Evolutionary conservation across 1,139 yeast species (phyloP).

Genomic region (Meyerozyma elateridarum): DNA sequence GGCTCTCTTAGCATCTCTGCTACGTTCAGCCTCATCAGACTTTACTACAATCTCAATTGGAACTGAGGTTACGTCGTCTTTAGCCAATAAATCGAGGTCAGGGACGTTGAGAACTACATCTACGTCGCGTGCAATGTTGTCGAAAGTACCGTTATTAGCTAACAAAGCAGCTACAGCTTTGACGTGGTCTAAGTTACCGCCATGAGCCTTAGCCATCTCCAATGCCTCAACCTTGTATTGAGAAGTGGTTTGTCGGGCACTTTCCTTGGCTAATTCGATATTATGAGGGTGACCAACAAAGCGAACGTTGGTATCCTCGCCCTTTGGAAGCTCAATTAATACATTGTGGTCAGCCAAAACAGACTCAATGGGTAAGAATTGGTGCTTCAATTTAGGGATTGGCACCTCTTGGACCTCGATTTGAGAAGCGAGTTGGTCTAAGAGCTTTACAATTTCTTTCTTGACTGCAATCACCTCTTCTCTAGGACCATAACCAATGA

Average conservation of each 20-base stretch:
- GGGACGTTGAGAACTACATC: constrained; percentile 59
- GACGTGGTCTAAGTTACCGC: constrained; percentile 73
- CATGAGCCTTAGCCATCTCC: constrained; percentile 85
- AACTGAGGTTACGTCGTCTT: constrained; percentile 19
- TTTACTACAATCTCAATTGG: constrained; percentile 42
- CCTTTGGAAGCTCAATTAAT: constrained; percentile 53
- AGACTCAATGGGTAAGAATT: constrained; percentile 41
- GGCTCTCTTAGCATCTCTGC: constrained; percentile 50
- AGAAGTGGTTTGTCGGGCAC: constrained; percentile 46
- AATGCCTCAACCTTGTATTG: constrained; percentile 57
- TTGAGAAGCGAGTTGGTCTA: constrained; percentile 43
- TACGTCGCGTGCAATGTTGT: constrained; percentile 40
- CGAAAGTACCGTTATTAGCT: constrained; percentile 43
- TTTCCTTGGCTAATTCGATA: constrained; percentile 58
- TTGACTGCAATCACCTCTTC: constrained; percentile 50
- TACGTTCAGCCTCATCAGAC: constrained; percentile 27
- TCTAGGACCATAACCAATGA: constrained; percentile 60
- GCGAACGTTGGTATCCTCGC: constrained; percentile 42
- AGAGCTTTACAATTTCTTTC: constrained; percentile 39
- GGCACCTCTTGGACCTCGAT: constrained; percentile 35
- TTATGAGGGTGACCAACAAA: constrained; percentile 61
- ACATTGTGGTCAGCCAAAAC: constrained; percentile 55
- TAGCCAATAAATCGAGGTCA: constrained; percentile 17
- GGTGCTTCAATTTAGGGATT: constrained; percentile 41
- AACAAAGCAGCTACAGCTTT: constrained; percentile 68